Evolutionary conservation across 495 filamentous ascomycete genomes (phyloP).

Genomic region (Neurospora hispaniola): DNA sequence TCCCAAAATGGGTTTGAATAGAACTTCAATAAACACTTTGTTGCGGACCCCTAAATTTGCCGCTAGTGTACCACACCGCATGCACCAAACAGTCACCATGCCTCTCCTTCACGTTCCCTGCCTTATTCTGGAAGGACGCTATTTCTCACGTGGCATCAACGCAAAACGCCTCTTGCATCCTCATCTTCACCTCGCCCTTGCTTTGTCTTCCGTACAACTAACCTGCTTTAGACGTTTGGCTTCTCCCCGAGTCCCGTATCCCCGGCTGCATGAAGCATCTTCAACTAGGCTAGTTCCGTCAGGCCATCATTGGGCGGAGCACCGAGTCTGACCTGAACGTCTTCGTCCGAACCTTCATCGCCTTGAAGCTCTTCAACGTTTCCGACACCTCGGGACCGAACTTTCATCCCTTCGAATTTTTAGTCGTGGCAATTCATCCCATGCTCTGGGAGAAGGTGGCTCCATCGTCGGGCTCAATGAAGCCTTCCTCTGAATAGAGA

Average conservation of each 20-base stretch:
- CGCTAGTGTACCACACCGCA: background rate
- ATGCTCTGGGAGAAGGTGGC: background rate
- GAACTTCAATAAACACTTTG: slow-evolving; percentile 16
- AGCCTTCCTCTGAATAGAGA: background rate
- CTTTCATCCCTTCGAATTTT: background rate
- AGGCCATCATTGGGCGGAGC: background rate
- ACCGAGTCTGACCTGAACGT: background rate
- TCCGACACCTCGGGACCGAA: background rate
- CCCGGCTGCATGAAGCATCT: background rate
- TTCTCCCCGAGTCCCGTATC: background rate
- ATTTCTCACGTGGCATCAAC: background rate
- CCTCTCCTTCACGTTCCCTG: background rate
- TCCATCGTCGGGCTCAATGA: background rate
- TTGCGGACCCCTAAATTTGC: background rate
- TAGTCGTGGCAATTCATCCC: background rate
- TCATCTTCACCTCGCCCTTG: background rate
- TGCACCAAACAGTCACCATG: background rate
- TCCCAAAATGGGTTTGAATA: slow-evolving; percentile 28
- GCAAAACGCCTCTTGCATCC: background rate
- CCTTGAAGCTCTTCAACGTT: background rate
- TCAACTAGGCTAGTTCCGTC: background rate
- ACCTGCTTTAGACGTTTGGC: background rate
- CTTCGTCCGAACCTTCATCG: background rate
- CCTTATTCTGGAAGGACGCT: background rate
- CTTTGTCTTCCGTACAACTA: background rate